phyloP scores from a whole-genome alignment of 305 asterid genomes.

The Rubia peregrina region DNA sequence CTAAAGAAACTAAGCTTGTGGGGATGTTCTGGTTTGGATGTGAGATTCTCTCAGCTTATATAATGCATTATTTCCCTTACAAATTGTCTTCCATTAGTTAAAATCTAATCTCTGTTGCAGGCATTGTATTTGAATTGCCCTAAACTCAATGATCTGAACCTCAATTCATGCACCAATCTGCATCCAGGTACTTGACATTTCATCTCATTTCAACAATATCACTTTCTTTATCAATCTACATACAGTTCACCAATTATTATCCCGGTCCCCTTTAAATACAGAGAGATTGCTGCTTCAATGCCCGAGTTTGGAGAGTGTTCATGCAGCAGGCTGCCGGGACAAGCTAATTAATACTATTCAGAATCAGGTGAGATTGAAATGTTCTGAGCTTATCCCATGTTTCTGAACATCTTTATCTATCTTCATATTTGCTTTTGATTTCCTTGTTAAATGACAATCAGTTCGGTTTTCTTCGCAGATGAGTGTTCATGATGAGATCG shows the following conservation, averaged over 20 bases:
- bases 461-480: slow-evolving; percentile 25
- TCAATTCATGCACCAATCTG: slow-evolving; percentile 75
- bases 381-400: neutral
- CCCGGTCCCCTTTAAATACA: slow-evolving; percentile 19
- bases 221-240: neutral
- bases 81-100: slow-evolving; percentile 22
- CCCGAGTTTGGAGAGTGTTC: slow-evolving; percentile 62
- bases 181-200: slow-evolving; percentile 55
- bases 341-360: slow-evolving; percentile 58
- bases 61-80: neutral
- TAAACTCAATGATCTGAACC: slow-evolving; percentile 66
- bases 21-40: slow-evolving; percentile 99
- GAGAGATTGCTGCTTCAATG: slow-evolving; percentile 87
- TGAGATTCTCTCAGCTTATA: slow-evolving; percentile 32
- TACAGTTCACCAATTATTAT: slow-evolving; percentile 10
- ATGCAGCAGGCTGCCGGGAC: slow-evolving; percentile 65
- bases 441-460: neutral
- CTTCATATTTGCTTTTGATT: neutral
- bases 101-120: slow-evolving; percentile 37
- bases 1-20: slow-evolving; percentile 88
- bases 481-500: slow-evolving; percentile 26
- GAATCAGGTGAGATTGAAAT: slow-evolving; percentile 54
- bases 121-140: slow-evolving; percentile 83
- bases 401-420: neutral
- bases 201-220: slow-evolving; percentile 2